Base-by-base conservation (phyloP, 2,329 filamentous ascomycete species). In the Ophiostoma tasmaniense region DNA sequence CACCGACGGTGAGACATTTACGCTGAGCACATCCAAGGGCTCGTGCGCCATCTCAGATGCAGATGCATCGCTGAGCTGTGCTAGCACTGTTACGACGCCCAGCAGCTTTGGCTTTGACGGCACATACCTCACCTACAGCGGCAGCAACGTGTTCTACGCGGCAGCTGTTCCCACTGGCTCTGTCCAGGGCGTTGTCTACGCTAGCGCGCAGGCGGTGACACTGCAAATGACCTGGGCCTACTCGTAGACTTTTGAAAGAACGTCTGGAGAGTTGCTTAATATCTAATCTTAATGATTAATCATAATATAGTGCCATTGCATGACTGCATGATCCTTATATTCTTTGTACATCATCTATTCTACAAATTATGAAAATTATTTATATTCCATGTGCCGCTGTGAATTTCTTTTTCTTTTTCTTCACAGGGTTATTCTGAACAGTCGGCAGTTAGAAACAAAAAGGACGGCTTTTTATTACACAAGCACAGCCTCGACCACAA, bases 91-190 rank as follows among this genome's bases (percentile, higher is more conserved):
- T 8, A 66, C 72, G 0, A 50, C 64, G 10, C 66, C 67, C 50
- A 71, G 69, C 67, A 25, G n/a, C 6, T 76, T 76, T 55, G 73
- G 74, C 64, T 76, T 70, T 67, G 74, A 76, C 67, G 74, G 74
- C 45, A 70, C 66, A 7, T 73, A 72, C 69, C 64, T 76, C 68
- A 75, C 74, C 5, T 74, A 75, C 68, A 61, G 22, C 35, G 68
- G 69, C 4, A 66, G 69, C 20, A 66, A 65, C 55, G 67, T 70
- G 2, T 76, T 76, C 42, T 76, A 74, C 37, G 73, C 74, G 3
- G 59, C 55, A 3, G 61, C 71, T 1, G 61, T 74, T 52, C 74
- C 74, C 6, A 70, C 69, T 42, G 74, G 74, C 25, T 73, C 70
- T 1, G 64, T 68, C 0, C 73, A 76, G 68, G 73, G 71, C 13